phyloP scores from a whole-genome alignment of 2,329 filamentous ascomycete genomes.

The Cladosporium oxysporum region DNA sequence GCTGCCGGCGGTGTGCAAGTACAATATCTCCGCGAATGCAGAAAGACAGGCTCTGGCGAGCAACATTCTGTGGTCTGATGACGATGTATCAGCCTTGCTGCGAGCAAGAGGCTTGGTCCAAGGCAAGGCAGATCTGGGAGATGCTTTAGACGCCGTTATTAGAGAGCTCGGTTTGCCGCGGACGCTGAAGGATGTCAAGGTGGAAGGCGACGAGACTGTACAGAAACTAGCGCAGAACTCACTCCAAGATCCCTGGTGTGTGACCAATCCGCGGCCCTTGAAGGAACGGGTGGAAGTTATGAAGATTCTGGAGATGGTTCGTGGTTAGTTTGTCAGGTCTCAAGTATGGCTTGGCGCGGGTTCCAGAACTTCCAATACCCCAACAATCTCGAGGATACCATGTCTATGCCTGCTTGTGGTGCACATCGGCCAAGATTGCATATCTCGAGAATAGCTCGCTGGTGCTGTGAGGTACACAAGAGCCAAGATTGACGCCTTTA shows the following conservation, averaged over 20 bases:
- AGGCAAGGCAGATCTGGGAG: conserved; percentile 48
- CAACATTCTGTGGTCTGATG: conserved; percentile 44
- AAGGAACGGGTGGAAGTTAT: conserved; percentile 51
- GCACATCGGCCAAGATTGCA: neutral
- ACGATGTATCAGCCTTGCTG: conserved; percentile 42
- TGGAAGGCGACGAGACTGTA: conserved; percentile 34
- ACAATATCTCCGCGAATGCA: conserved; percentile 45
- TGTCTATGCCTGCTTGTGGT: neutral
- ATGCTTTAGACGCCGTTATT: conserved; percentile 55
- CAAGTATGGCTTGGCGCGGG: neutral
- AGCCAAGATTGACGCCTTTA: neutral
- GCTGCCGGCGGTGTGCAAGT: conserved; percentile 58
- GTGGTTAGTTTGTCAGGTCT: neutral
- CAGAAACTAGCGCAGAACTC: conserved; percentile 52
- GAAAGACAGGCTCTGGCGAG: conserved; percentile 46
- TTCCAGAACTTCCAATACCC: neutral
- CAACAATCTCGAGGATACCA: neutral
- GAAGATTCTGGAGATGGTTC: conserved; percentile 51
- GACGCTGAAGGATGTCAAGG: conserved; percentile 46
- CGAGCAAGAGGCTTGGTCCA: conserved; percentile 27
- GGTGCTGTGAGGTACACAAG: neutral
- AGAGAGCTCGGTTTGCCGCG: conserved; percentile 56
- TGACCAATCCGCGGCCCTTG: conserved; percentile 54
- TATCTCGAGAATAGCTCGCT: neutral
- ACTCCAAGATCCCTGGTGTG: conserved; percentile 53